These are phyloP conservation scores for Panus rudis DNA, from an alignment of 768 basidiomycete genomes.

Conservation along the genomic window DNA sequence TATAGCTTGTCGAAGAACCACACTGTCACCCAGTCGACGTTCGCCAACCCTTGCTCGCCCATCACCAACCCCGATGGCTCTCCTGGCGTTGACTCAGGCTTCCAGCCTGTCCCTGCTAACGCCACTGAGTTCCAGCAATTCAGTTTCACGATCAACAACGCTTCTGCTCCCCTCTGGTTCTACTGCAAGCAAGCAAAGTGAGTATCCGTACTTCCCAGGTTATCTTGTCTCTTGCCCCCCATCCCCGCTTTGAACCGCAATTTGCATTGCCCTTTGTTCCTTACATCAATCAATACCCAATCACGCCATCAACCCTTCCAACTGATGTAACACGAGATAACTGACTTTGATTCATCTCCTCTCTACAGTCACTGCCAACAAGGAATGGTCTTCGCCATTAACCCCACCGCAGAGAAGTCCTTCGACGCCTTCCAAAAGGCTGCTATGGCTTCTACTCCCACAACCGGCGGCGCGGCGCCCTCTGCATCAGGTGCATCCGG, in stretches of 20 bases:
- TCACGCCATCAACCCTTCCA: too few relatives aligned
- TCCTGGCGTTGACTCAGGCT: slow-evolving; percentile 46
- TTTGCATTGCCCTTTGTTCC: slow-evolving; percentile 12
- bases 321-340: neutral
- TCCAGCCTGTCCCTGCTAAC: slow-evolving; percentile 30
- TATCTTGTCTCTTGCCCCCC: slow-evolving; percentile 13
- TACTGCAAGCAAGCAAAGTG: slow-evolving; percentile 44
- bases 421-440: slow-evolving; percentile 38
- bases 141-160: slow-evolving; percentile 40
- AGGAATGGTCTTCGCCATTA: slow-evolving; percentile 60
- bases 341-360: neutral
- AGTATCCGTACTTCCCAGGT: slow-evolving; percentile 16
- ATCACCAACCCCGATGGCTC: slow-evolving; percentile 25
- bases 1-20: slow-evolving; percentile 26
- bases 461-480: slow-evolving; percentile 9
- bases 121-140: slow-evolving; percentile 33
- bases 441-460: slow-evolving; percentile 9
- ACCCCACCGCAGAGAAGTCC: slow-evolving; percentile 39
- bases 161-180: slow-evolving; percentile 52
- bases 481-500: slow-evolving; percentile 8
- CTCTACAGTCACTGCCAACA: slow-evolving; percentile 36
- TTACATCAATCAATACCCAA: too few relatives aligned
- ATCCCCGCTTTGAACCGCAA: slow-evolving; percentile 12
- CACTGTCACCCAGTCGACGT: slow-evolving; percentile 57
- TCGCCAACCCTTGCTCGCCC: slow-evolving; percentile 42